Percentiles rank a stretch among this genome's conserved stretches.
Conservation (phyloP, 1,284 basidiomycete genomes). For the Puccinia hordei region DNA sequence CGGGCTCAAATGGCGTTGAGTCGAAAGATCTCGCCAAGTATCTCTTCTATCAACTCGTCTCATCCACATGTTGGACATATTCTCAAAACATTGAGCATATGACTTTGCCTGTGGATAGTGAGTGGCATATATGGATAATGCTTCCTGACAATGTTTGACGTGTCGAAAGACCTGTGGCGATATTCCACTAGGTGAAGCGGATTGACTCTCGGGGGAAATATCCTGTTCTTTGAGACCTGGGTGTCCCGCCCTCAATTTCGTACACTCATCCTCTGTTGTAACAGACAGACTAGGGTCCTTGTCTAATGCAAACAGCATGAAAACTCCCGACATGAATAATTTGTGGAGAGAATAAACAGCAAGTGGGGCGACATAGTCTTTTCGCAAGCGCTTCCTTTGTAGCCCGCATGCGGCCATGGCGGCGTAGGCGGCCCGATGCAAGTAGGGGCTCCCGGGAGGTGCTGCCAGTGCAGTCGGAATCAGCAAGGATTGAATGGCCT, state of each 20-base stretch:
- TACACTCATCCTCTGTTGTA: not conserved
- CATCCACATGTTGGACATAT: conserved; percentile 20
- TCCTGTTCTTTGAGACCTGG: not conserved
- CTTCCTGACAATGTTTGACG: conserved; percentile 28
- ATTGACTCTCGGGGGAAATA: not conserved
- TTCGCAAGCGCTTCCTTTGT: conserved; percentile 29
- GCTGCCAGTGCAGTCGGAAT: conserved; percentile 35
- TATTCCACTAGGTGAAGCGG: not conserved
- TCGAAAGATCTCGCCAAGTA: not conserved
- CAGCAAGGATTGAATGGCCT: conserved; percentile 43
- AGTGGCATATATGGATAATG: conserved; percentile 39
- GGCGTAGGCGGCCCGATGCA: conserved; percentile 29
- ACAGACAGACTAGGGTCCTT: conserved; percentile 32
- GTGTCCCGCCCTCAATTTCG: no score
- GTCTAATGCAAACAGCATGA: conserved; percentile 36
- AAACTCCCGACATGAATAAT: conserved; percentile 41
- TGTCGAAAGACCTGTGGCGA: not conserved
- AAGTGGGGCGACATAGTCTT: conserved; percentile 25
- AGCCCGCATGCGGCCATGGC: conserved; percentile 40
- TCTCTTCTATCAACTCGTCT: conserved; percentile 4
- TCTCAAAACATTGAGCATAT: conserved; percentile 42
- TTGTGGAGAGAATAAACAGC: conserved; percentile 46
- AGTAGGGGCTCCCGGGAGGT: conserved; percentile 22
- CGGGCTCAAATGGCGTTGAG: not conserved
- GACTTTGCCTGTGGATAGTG: conserved; percentile 40